Evolutionary conservation across 495 filamentous ascomycete genomes (phyloP).

Genomic region (Trichocladium uniseriatum): DNA sequence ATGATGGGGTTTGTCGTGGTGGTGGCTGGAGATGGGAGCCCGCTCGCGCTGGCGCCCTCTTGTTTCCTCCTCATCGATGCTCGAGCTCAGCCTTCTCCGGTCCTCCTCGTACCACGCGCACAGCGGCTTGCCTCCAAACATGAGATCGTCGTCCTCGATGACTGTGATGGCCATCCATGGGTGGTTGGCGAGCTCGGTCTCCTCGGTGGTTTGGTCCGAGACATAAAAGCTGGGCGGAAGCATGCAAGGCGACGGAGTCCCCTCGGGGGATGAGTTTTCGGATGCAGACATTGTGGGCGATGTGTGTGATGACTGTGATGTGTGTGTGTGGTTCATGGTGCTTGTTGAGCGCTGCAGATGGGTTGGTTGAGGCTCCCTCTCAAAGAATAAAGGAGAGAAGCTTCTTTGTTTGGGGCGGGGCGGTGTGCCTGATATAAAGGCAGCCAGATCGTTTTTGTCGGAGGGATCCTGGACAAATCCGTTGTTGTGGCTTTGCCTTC

Average conservation of each 20-base stretch:
- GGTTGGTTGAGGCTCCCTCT: no score
- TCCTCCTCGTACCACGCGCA: conserved; percentile 50
- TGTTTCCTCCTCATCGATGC: conserved; percentile 34
- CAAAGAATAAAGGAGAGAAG: background rate
- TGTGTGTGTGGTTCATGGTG: background rate
- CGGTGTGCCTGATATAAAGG: conserved; percentile 1
- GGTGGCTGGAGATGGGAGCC: conserved; percentile 11
- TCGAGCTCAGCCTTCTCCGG: conserved; percentile 26
- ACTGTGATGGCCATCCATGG: conserved; percentile 44
- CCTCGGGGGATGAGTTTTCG: conserved; percentile 17
- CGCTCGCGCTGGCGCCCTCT: conserved; percentile 35
- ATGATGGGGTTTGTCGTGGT: conserved; percentile 11
- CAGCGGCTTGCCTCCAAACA: conserved; percentile 47
- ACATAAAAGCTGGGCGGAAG: conserved; percentile 24
- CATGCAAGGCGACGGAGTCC: conserved; percentile 26
- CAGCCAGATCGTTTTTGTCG: background rate
- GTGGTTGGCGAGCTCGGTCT: conserved; percentile 28
- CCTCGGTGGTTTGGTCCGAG: conserved; percentile 28
- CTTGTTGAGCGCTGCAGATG: no score
- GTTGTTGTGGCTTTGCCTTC: conserved; percentile 6
- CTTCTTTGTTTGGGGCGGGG: background rate
- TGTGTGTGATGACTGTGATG: background rate
- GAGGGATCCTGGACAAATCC: conserved; percentile 1
- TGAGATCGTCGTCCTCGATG: conserved; percentile 49
- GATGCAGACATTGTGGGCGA: conserved; percentile 19